A percentile compares a stretch with the other conserved stretches of the same genome.
Conservation (phyloP, 768 basidiomycete species). For the Pleurotus giganteus region DNA sequence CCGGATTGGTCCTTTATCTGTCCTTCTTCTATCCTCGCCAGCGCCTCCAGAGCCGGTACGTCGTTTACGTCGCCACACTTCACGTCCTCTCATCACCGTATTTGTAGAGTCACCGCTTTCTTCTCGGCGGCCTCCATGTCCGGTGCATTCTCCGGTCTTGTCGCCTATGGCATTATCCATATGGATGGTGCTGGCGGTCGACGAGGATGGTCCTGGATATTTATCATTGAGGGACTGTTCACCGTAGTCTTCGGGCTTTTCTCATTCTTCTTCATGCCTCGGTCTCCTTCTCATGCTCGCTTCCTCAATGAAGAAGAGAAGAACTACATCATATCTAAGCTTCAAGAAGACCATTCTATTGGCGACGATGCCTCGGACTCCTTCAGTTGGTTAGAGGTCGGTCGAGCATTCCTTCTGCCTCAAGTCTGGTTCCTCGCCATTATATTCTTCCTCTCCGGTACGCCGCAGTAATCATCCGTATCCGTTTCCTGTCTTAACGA, state of each 20-base stretch:
- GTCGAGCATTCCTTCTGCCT: slow-evolving; percentile 44
- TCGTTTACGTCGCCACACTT: not conserved
- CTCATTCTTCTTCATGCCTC: slow-evolving; percentile 49
- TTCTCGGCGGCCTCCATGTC: slow-evolving; percentile 56
- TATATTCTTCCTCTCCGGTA: slow-evolving; percentile 51
- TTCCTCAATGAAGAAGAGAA: slow-evolving; percentile 54
- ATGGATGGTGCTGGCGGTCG: slow-evolving; percentile 45
- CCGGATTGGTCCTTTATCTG: slow-evolving; percentile 57
- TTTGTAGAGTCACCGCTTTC: slow-evolving; percentile 42
- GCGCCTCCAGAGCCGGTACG: slow-evolving; percentile 35
- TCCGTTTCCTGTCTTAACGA: not conserved
- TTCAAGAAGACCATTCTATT: slow-evolving; percentile 36
- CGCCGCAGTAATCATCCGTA: not conserved
- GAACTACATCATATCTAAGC: slow-evolving; percentile 38
- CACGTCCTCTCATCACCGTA: not conserved
- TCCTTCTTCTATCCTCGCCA: slow-evolving; percentile 56
- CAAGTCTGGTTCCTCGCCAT: slow-evolving; percentile 54
- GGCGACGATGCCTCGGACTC: slow-evolving; percentile 30
- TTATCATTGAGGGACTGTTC: slow-evolving; percentile 65
- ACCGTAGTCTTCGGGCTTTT: slow-evolving; percentile 55
- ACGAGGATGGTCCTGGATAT: slow-evolving; percentile 63
- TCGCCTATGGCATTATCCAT: slow-evolving; percentile 63
- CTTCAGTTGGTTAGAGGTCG: slow-evolving; percentile 60
- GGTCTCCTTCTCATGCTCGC: slow-evolving; percentile 37
- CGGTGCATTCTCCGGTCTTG: slow-evolving; percentile 66